Evolutionary conservation across 768 basidiomycete species (phyloP), one percentile per base, ranked within the genome.

Genomic region (Rhizopogon vesiculosus): DNA sequence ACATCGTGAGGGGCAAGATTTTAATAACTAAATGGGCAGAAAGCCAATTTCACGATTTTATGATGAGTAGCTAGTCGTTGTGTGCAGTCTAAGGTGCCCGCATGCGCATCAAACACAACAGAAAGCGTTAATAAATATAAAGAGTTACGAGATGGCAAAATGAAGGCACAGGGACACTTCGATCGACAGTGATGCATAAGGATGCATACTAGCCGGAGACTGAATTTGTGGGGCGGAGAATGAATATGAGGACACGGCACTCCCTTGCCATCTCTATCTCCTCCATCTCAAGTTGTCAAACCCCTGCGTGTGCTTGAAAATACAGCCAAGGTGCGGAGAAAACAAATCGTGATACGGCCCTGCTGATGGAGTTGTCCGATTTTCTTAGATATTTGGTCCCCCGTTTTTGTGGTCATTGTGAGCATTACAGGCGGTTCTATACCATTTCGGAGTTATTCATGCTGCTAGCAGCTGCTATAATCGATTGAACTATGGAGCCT

Each of bases 401-500:
- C 46, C 13, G 18, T 15, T 48, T 25, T 35, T 48, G 19, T 35
- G 31, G n/a, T 8, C 13, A 35, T 8, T 19, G 46, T 48, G 19
- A 33, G 46, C 15, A 48, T 48, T 22, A 25, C 25, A 25, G 35
- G 18, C 46, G 13, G 33, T 35, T 48, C 8, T 48, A 35, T 48
- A 15, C 18, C 33, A 48, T 62, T 64, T 70, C 66, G 66, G 69
- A 64, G 66, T 61, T 61, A 59, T 57, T 55, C 48, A 48, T 19
- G 18, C 63, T 44, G 57, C 45, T 42, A 46, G 51, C 38, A 49
- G 56, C 39, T 49, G 48, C 59, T 61, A 59, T 61, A 63, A 59
- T 60, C 69, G 67, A 60, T 55, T 57, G 57, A 63, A 64, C 74
- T 66, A 80, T 81, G 79, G 71, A 76, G 70, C 72, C 76, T 67